Conservation (phyloP, 169 alveolate genomes). For the Plasmodium knowlesi region DNA sequence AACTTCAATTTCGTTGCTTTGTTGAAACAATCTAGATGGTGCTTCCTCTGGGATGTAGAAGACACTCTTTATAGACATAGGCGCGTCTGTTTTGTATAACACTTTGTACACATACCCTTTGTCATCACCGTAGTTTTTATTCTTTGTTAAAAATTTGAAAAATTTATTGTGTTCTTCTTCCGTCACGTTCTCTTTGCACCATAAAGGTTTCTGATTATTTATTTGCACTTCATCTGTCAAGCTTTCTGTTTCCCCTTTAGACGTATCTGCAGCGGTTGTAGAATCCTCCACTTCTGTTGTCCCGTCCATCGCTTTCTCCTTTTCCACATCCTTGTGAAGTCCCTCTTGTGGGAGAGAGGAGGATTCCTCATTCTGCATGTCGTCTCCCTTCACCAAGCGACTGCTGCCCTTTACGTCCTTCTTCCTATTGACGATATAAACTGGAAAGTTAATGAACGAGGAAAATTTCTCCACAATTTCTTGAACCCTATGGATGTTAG, state of each 20-base stretch:
- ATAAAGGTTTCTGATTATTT: conserved; percentile 87
- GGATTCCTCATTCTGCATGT: neutral
- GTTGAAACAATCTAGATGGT: conserved; percentile 90
- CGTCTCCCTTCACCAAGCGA: neutral
- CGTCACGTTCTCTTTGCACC: conserved; percentile 91
- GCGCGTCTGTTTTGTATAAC: conserved; percentile 94
- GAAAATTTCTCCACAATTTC: conserved; percentile 91
- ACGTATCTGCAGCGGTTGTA: neutral
- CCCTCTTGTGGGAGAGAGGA: neutral
- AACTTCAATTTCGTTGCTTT: conserved; percentile 88
- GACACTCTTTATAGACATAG: conserved; percentile 93
- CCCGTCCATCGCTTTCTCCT: conserved; percentile 72
- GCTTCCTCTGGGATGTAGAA: conserved; percentile 92
- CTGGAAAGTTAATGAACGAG: conserved; percentile 93
- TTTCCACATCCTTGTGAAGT: neutral
- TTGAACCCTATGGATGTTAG: conserved; percentile 85
- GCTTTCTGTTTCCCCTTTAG: conserved; percentile 58
- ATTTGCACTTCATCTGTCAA: conserved; percentile 84
- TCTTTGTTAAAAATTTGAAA: conserved; percentile 84
- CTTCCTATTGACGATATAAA: conserved; percentile 79
- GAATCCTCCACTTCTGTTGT: conserved; percentile 72
- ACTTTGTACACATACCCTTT: conserved; percentile 89
- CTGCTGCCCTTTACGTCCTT: neutral
- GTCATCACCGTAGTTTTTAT: conserved; percentile 76
- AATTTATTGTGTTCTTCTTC: conserved; percentile 94